Evolutionary conservation across 2,329 filamentous ascomycete genomes (phyloP), one percentile per base, ranked within the genome.

Genomic region (Epichloe sibirici): DNA sequence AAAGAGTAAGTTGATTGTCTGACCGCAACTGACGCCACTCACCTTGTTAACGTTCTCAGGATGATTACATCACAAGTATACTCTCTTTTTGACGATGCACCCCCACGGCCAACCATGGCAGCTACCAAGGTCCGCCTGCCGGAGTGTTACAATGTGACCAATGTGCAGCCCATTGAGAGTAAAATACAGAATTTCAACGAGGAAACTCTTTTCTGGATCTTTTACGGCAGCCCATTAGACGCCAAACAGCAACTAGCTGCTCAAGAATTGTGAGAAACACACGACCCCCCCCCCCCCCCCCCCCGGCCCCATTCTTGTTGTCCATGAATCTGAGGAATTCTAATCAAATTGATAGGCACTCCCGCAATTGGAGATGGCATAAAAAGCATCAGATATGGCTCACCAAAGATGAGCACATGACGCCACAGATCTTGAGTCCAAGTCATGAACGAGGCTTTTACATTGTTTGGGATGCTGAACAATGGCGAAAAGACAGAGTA

Each of bases 191-290:
- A 76, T 57, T 84, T 85, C 66, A 84, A 83, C 58, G 82, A 85
- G 57, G 82, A 85, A 65, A 83, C 82, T 0, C 67, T 85, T 47
- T 80, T 85, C 65, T 83, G 79, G 75, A 85, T 85, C 57, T 85
- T 85, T 61, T 85, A 85, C 65, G 82, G 78, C 65, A 82, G 78
- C 55, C 79, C 82, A 7, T 72, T 75, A 45, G 81, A 85, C 59
- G 62, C 77, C 38, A 80, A 82, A 63, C 82, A 85, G 62, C 76
- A 81, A 47, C 69, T 82, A 67, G 82, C 82, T 3, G 81, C 82
- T 0, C 69, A 75, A 42, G 80, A 85, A 63, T 69, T 85, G 80
- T 84, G 68, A 67, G 78, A 58, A 2, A 17, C 23, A 9, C 6
- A 21, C 17, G 17, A 21, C 17, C 17, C 17, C 17, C 17, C 2